Base-by-base conservation (phyloP, 1,139 yeast genomes). In the Geotrichum fermentans region DNA sequence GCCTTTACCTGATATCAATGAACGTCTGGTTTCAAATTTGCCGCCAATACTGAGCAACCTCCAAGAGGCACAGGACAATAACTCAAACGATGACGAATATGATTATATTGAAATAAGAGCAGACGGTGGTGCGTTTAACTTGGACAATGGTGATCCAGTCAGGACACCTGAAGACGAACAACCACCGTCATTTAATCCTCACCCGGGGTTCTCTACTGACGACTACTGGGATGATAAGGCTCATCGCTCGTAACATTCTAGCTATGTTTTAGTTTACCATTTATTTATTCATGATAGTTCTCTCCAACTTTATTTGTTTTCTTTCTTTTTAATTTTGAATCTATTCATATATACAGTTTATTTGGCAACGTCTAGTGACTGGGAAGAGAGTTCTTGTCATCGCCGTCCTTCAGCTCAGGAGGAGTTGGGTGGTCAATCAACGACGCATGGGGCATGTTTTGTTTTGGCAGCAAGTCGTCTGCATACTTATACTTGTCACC, bases 221-320 rank as follows among this genome's bases (percentile, higher is more conserved):
- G 67, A 64, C 41, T 64, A 64, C 53, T 60, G 61, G 59, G 66
- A 63, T 47, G 66, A 63, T 28, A 62, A 63, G 40, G 36, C 36
- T n/a, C n/a, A n/a, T n/a, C n/a, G n/a, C n/a, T n/a, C n/a, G n/a
- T n/a, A n/a, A n/a, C n/a, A n/a, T n/a, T n/a, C n/a, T n/a, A n/a
- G n/a, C n/a, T n/a, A 30, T 13, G n/a, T 30, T 30, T 30, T 30
- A 5, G 6, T n/a, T 30, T 30, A n/a, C n/a, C 17, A 30, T 13
- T 30, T 30, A 30, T 30, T 30, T 30, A 30, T 30, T 30, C 17
- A 30, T 30, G 17, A 24, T 21, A 26, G 26, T 17, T 40, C 14
- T 28, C 17, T 13, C 16, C 14, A 30, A n/a, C 14, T 30, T 34
- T n/a, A 30, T 13, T 5, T 30, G 7, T 30, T 30, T 13, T 6